These are phyloP conservation scores for Solanum ahanhuiri DNA, from an alignment of 257 asterid species.

Conservation along the genomic window DNA sequence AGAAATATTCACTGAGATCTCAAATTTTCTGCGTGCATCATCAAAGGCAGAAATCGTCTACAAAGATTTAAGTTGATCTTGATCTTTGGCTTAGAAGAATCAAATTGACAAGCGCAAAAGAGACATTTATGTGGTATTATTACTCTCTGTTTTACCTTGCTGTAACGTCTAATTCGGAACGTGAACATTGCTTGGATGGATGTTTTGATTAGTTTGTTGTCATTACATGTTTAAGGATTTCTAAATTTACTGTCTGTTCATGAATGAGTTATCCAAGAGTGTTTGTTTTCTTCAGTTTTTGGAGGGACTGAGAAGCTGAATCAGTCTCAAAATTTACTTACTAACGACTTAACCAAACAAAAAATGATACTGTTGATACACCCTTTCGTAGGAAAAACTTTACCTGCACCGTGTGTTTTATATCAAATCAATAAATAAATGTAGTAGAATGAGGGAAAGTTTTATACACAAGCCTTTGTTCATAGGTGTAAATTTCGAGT, in stretches of 20 bases:
- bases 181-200: background rate
- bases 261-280: background rate
- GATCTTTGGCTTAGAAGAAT: background rate
- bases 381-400: background rate
- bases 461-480: background rate
- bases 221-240: background rate
- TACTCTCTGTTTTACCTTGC: background rate
- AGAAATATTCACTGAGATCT: background rate
- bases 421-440: background rate
- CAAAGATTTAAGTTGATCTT: background rate
- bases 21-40: background rate
- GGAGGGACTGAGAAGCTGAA: background rate
- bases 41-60: background rate
- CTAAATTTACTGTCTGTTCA: background rate
- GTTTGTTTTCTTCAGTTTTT: background rate
- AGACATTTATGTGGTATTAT: background rate
- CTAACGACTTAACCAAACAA: background rate
- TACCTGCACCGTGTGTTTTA: rapidly evolving
- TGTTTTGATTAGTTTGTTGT: background rate
- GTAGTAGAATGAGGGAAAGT: background rate
- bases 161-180: background rate
- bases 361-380: background rate
- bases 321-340: background rate
- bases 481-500: background rate
- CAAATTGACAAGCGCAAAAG: background rate